Evolutionary conservation across 2,329 filamentous ascomycete genomes (phyloP).

Genomic region (Geoglossum cookeanum): DNA sequence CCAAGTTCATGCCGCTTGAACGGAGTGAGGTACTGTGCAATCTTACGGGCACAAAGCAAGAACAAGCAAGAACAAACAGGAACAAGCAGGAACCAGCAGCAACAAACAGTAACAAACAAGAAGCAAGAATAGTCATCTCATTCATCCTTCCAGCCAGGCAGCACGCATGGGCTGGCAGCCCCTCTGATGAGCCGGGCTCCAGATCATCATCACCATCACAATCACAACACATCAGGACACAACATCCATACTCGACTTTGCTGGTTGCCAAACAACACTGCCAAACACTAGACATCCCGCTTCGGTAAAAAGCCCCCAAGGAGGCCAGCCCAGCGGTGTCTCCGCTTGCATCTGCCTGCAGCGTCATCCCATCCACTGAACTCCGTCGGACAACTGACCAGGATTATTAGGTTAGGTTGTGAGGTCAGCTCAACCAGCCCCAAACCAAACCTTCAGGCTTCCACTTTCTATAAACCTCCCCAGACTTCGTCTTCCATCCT

Average conservation of each 20-base stretch:
- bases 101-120: too few species aligned
- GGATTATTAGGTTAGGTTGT: not conserved
- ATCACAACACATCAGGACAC: not conserved
- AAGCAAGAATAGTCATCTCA: not conserved
- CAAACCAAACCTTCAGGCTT: conserved; percentile 1
- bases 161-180: not conserved
- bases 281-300: not conserved
- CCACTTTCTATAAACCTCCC: not conserved
- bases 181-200: not conserved
- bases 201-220: not conserved
- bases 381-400: not conserved
- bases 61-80: too few species aligned
- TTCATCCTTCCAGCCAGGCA: not conserved
- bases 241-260: not conserved
- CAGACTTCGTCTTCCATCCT: not conserved
- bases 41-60: not conserved
- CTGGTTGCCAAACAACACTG: not conserved
- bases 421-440: not conserved
- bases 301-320: not conserved
- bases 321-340: not conserved
- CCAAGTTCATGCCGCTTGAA: not conserved
- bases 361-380: not conserved
- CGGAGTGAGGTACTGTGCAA: not conserved
- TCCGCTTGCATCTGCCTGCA: not conserved
- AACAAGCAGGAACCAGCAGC: too few species aligned